Evolutionary conservation across 2,329 filamentous ascomycete species (phyloP).

Genomic region (Colletotrichum cordylinicola): DNA sequence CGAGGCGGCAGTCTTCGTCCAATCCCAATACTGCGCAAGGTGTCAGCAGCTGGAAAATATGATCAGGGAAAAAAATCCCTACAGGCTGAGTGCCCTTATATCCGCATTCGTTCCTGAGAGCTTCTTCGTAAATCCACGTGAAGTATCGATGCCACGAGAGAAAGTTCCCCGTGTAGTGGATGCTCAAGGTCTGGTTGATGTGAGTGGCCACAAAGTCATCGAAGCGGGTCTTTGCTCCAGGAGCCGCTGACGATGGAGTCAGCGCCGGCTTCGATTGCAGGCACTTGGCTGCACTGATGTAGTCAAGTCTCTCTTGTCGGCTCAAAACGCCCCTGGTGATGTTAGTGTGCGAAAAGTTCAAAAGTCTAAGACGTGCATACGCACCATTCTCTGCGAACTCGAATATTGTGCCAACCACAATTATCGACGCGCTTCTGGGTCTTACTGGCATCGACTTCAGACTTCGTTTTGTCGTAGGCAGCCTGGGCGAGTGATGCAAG

Average conservation of each 20-base stretch:
- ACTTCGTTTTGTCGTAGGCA: conserved; percentile 27
- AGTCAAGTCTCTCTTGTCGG: conserved; percentile 37
- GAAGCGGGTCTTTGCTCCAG: conserved; percentile 49
- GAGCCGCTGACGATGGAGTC: conserved; percentile 35
- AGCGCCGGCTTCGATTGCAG: conserved; percentile 42
- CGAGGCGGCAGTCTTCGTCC: conserved; percentile 36
- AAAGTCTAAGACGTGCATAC: too few species aligned
- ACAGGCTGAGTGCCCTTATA: conserved; percentile 42
- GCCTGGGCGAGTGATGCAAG: conserved; percentile 10
- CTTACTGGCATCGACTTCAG: not conserved
- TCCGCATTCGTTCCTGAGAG: conserved; percentile 34
- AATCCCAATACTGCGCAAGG: conserved; percentile 12
- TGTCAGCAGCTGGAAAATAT: too few species aligned
- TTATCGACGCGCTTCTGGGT: too few species aligned
- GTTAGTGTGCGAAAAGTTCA: too few species aligned
- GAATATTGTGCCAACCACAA: too few species aligned
- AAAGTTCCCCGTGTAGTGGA: conserved; percentile 46
- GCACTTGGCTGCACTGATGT: conserved; percentile 52
- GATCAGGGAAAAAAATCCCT: too few species aligned
- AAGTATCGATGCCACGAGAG: conserved; percentile 38
- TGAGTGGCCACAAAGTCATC: conserved; percentile 58
- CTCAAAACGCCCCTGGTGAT: conserved; percentile 32
- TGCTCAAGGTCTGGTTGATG: conserved; percentile 49
- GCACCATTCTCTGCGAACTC: too few species aligned
- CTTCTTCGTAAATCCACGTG: conserved; percentile 30